Evolutionary conservation across 345 rosid genomes (phyloP), one percentile per base, ranked within the genome.

Genomic region (Acer saccharum): DNA sequence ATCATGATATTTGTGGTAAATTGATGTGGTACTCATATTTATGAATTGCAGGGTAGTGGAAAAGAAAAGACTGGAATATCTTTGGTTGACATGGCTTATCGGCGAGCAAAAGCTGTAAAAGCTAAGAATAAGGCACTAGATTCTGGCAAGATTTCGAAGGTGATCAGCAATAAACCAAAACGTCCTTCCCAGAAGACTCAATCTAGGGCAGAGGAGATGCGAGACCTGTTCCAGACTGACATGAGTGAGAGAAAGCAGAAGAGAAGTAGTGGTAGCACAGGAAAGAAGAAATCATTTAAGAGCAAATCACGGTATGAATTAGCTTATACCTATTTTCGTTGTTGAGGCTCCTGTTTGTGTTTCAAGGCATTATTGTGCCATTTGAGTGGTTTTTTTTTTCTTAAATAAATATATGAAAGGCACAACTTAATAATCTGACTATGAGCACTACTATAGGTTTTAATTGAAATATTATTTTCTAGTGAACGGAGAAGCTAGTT

Each of bases 41-140:
- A 55, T 14, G 58, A 46, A 32, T 50, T 72, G 78, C 88, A 88
- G 93, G 85, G 81, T 55, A 74, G 79, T 74, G 92, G 86, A 27
- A 92, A 81, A 74, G 97, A 90, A 65, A 88, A 91, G 86, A 75
- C 81, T 76, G 97, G 97, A 65, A 57, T 91, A 77, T 86, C 95
- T 67, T 80, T 94, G 62, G 89, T 90, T 20, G 94, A 94, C 67
- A 64, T 90, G 85, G 99, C 95, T 55, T 96, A 94, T 79, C 83
- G 93, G 16, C 84, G 97, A 65, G 99, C 97, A 25, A 96, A 94
- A 80, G 98, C 97, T 32, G 95, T 76, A 1, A 94, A 96, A 80
- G 95, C 97, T 23, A 87, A 83, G 72, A 89, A 87, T 76, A 94
- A 87, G 87, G 97, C 95, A 46, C 5, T 84, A 48, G 92, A 92